Evolutionary conservation across 1,284 basidiomycete species (phyloP).

Genomic region (Omphalotus olearius): DNA sequence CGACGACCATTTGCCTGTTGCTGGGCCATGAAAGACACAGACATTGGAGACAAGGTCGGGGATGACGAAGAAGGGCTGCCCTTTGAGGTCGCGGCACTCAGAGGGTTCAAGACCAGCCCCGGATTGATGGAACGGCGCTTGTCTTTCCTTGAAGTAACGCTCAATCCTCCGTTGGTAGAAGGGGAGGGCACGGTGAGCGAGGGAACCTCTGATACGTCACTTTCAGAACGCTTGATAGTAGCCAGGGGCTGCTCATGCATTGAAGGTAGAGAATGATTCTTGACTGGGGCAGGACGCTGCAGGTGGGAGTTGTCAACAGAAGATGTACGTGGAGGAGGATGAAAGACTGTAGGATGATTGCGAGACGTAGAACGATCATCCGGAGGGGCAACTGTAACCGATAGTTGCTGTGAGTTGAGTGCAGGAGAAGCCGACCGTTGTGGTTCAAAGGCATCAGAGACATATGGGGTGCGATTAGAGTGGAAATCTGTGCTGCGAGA

Average conservation of each 20-base stretch:
- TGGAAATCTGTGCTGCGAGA: slow-evolving; percentile 20
- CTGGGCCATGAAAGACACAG: slow-evolving; percentile 23
- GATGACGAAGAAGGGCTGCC: slow-evolving; percentile 21
- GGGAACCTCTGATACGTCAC: neutral
- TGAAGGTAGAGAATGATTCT: slow-evolving; percentile 18
- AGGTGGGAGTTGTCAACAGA: slow-evolving; percentile 8
- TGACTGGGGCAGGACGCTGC: slow-evolving; percentile 22
- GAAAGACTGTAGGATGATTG: slow-evolving; percentile 9
- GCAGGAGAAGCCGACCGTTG: slow-evolving; percentile 13
- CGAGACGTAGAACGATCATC: slow-evolving; percentile 12
- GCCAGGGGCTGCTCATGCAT: neutral
- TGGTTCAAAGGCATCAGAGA: slow-evolving; percentile 31
- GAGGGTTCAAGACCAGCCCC: slow-evolving; percentile 30
- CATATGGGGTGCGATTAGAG: slow-evolving; percentile 23
- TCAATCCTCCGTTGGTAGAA: slow-evolving; percentile 4
- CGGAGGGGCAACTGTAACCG: slow-evolving; percentile 38
- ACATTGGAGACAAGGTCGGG: slow-evolving; percentile 30
- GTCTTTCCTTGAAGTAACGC: slow-evolving; percentile 26
- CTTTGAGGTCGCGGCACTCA: slow-evolving; percentile 17
- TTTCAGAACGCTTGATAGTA: neutral
- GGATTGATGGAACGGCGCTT: slow-evolving; percentile 48
- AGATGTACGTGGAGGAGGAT: slow-evolving; percentile 19
- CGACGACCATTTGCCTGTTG: slow-evolving; percentile 8
- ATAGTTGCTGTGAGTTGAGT: slow-evolving; percentile 6
- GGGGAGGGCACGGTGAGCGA: slow-evolving; percentile 4